Base-by-base conservation (phyloP, 352 stramenopile genomes). In the Halophytophthora polymorphica region DNA sequence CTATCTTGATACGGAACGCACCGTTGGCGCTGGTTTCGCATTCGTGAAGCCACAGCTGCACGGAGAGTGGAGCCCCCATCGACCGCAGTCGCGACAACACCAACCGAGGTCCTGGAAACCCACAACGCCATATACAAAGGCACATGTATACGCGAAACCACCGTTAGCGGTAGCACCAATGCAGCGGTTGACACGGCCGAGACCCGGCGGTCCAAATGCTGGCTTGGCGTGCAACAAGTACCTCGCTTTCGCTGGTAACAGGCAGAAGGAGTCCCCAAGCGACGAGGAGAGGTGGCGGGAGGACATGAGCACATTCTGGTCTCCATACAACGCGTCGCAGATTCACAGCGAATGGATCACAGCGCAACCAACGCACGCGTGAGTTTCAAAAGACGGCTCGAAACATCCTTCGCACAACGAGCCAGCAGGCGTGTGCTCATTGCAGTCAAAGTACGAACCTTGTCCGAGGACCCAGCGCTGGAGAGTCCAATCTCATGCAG, bases 241-340 rank as follows among this genome's bases (percentile, higher is more conserved):
- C 74, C 77, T 77, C 23, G 67, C 58, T 56, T 92, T 90, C 1
- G 74, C 74, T 3, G 84, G 84, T 19, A 94, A 50, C 18, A 94
- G 44, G 59, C 79, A 94, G 50, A 94, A 94, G 10, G 84, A 94
- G 55, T 94, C 84, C 7, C 84, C 84, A 4, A 94, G 53, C 2
- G 83, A 88, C 29, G 84, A 94, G 15, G 82, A 92, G 7, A 92
- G 60, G 49, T 92, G 82, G 6, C 79, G 66, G 8, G 82, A 92
- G 23, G 79, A 85, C 71, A 88, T 87, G 3, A 92, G 52, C 37
- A 90, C 41, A 21, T 90, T 85, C 64, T 69, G 37, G 61, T 78
- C 37, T 64, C 23, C 31, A 18, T 21, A 6, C 19, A 36, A 11
- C 31, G 39, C 35, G 17, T 33, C 17, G 17, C 36, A 12, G 15